Percentiles rank a stretch among this genome's conserved stretches.
phyloP scores from a whole-genome alignment of 805 yeast genomes.

The Candida oleophila region DNA sequence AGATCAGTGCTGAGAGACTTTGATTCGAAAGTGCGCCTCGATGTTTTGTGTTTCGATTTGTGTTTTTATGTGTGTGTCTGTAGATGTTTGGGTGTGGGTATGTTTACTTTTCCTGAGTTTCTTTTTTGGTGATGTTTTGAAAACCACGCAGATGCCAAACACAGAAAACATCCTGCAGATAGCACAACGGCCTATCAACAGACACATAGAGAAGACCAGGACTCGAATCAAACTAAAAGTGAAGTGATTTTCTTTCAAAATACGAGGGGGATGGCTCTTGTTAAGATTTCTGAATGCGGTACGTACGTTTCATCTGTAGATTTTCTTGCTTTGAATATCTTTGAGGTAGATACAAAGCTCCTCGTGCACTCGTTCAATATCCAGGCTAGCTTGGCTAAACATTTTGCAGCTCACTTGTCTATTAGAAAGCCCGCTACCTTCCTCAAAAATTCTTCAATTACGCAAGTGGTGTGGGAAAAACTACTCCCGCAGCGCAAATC shows the following conservation, averaged over 20 bases:
- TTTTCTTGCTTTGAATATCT: neutral
- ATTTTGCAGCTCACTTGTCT: neutral
- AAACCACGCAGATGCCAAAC: neutral
- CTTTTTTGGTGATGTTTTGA: neutral
- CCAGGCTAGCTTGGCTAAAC: neutral
- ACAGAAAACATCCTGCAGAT: neutral
- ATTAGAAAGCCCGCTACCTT: neutral
- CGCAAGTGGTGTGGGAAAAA: conserved; percentile 24
- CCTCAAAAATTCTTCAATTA: neutral
- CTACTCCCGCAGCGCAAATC: conserved; percentile 9
- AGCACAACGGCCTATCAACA: no score
- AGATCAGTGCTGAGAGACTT: no score
- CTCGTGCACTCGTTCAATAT: neutral
- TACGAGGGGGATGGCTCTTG: neutral
- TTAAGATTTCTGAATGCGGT: neutral
- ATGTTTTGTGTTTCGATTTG: neutral
- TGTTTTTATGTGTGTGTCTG: neutral
- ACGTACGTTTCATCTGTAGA: neutral
- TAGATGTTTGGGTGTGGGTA: neutral
- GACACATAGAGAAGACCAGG: neutral
- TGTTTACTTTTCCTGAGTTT: neutral
- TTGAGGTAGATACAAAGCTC: neutral
- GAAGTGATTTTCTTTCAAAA: no score
- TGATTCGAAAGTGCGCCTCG: neutral
- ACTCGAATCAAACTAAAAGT: no score